Base-by-base conservation (phyloP, 768 basidiomycete species). In the Leccinum broughii region DNA sequence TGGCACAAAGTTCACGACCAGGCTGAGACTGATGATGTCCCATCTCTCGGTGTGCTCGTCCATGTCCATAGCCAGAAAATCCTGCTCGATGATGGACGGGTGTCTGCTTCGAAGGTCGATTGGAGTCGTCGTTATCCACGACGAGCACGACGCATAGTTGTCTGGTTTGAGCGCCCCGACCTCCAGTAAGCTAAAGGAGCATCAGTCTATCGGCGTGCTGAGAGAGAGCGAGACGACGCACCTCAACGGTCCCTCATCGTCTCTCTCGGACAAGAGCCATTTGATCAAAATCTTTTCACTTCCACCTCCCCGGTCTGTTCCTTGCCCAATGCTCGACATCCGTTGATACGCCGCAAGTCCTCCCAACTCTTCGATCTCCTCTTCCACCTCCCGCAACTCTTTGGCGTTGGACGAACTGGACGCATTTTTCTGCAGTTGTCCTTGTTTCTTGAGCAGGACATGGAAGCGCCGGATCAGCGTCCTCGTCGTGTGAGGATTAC, bases 1-100 rank as follows among this genome's bases (percentile, higher is more conserved):
- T 24, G 91, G 87, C 1, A 94, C 90, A 68, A 95, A 97, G 69
- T 97, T 97, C 4, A 97, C 74, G 4, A 97, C 95, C 37, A 97
- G 76, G 67, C 93, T 94, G 26, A 95, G 83, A 71, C 92, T 93
- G 59, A 96, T 82, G 20, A 87, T 68, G 64, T 93, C 88, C 89
- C 93, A 97, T 64, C 77, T 78, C 61, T 75, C 80, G 10, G 69
- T 68, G 67, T 89, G 76, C 63, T 81, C 76, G 17, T 66, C 69
- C 55, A 72, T 65, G 54, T 88, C 83, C 72, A 94, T 77, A 6
- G 81, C 69, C 49, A 96, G 72, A 67, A 96, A 95, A 70, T 97
- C 92, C 70, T 95, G 93, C 70, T 95, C 87, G n/a, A 78, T 26
- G 28, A 97, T 95, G 39, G 78, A 73, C 0, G 93, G 89, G 72